Evolutionary conservation across 2,329 filamentous ascomycete genomes (phyloP).

Genomic region (Daldinia sp.): DNA sequence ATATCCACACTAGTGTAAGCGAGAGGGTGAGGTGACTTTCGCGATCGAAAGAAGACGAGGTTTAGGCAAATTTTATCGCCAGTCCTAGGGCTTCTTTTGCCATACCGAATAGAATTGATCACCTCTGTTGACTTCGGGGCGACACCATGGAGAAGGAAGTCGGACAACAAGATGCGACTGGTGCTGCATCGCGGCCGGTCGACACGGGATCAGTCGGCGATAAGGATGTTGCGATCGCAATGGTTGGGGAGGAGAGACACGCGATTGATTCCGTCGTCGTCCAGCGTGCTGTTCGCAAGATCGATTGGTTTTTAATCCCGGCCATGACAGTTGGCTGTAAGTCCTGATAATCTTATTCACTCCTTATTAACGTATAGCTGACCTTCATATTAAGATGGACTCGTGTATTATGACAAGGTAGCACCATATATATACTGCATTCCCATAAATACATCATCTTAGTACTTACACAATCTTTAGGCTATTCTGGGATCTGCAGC

Average conservation of each 20-base stretch:
- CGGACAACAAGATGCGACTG: conserved; percentile 11
- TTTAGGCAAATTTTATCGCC: conserved; percentile 13
- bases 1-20: conserved; percentile 17
- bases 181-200: neutral
- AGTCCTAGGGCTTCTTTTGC: neutral
- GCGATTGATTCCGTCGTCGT: conserved; percentile 66
- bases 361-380: neutral
- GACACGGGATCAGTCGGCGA: conserved; percentile 44
- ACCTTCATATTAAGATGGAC: conserved; percentile 60
- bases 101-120: neutral
- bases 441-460: neutral
- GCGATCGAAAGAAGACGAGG: neutral
- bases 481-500: conserved; percentile 79
- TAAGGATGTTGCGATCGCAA: conserved; percentile 67
- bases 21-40: conserved; percentile 9
- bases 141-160: conserved; percentile 33
- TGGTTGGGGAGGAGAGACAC: conserved; percentile 69
- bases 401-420: conserved; percentile 78
- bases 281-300: conserved; percentile 71
- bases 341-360: conserved; percentile 21
- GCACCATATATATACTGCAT: neutral
- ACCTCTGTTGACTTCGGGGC: neutral
- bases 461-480: conserved; percentile 49
- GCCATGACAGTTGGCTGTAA: conserved; percentile 69
- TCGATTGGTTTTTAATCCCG: conserved; percentile 75